Evolutionary conservation across 345 rosid species (phyloP).

Genomic region (rapeseed (Brassica napus)): DNA sequence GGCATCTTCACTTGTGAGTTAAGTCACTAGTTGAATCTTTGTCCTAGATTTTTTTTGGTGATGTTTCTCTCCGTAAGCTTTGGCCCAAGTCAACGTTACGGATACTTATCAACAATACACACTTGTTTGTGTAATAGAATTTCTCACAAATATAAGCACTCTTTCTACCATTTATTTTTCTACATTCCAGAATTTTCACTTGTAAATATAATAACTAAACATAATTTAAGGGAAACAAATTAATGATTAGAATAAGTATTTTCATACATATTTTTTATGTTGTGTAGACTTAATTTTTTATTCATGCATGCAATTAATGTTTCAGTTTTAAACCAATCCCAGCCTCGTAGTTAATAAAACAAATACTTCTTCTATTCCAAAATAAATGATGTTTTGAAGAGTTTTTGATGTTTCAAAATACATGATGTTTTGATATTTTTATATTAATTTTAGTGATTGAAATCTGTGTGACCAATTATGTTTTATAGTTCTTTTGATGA

Average conservation of each 20-base stretch:
- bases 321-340: neutral
- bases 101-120: constrained; percentile 19
- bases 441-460: too few relatives aligned
- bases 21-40: neutral
- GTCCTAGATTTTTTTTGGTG: constrained; percentile 15
- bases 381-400: too few relatives aligned
- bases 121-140: constrained; percentile 5
- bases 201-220: constrained; percentile 19
- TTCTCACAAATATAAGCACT: neutral
- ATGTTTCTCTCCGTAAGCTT: constrained; percentile 12
- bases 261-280: neutral
- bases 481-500: too few relatives aligned
- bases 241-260: neutral
- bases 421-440: too few relatives aligned
- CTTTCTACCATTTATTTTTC: constrained; percentile 6
- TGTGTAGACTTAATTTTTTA: neutral
- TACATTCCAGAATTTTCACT: constrained; percentile 16
- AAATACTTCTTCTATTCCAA: neutral
- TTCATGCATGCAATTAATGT: neutral
- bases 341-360: neutral
- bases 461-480: too few relatives aligned
- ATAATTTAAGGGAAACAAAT: neutral
- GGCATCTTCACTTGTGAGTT: neutral
- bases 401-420: too few relatives aligned
- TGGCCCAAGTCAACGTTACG: constrained; percentile 8